Conservation (phyloP, 2,329 filamentous ascomycete genomes). For the Zymoseptoria passerinii region DNA sequence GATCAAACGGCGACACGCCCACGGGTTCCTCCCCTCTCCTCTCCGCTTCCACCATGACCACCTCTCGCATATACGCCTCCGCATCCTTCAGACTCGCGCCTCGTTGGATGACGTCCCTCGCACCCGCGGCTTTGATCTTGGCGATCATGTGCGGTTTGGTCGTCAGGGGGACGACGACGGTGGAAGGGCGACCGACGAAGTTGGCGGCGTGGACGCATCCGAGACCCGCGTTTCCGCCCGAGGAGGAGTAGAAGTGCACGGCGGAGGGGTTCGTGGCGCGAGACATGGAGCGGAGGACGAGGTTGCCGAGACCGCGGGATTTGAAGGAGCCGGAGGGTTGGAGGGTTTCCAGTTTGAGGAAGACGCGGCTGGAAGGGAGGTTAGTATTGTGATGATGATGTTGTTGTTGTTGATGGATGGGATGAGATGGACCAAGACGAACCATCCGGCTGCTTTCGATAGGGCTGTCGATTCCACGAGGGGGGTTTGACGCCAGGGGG, state of each 20-base stretch:
- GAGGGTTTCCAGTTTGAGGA: conserved; percentile 76
- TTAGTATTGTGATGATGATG: not conserved
- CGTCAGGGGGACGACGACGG: conserved; percentile 62
- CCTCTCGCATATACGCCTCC: conserved; percentile 55
- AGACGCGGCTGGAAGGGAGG: conserved; percentile 54
- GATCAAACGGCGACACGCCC: conserved; percentile 64
- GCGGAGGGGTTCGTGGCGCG: conserved; percentile 21
- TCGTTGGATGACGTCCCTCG: conserved; percentile 57
- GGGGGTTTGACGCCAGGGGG: conserved; percentile 64
- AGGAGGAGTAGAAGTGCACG: conserved; percentile 52
- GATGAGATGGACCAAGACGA: too few species aligned
- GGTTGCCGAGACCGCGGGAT: conserved; percentile 63
- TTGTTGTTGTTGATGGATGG: not conserved
- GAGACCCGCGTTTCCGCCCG: conserved; percentile 76
- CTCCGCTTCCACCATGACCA: conserved; percentile 40
- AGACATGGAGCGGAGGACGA: conserved; percentile 49
- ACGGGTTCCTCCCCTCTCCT: conserved; percentile 43
- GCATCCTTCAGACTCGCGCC: conserved; percentile 64
- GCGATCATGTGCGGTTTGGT: conserved; percentile 62
- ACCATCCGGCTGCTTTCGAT: conserved; percentile 66
- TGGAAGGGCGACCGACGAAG: conserved; percentile 56
- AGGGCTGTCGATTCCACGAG: conserved; percentile 58
- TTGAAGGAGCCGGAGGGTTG: conserved; percentile 85
- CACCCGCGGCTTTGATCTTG: conserved; percentile 61
- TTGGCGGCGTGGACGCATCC: conserved; percentile 67